Conservation (phyloP, 2,329 filamentous ascomycete species). For the Pestalotiopsis sp. region DNA sequence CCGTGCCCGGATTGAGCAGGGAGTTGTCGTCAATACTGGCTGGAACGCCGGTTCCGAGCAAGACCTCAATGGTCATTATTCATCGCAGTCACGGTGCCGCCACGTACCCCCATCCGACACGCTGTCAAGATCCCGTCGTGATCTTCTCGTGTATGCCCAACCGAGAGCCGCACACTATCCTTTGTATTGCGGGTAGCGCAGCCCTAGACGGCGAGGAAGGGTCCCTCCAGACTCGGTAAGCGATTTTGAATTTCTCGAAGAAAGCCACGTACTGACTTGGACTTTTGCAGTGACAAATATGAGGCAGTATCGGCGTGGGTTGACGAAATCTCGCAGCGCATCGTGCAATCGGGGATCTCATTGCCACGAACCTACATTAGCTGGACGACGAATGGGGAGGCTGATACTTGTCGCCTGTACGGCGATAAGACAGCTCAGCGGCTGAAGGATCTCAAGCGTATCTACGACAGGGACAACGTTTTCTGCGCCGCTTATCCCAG, state of each 20-base stretch:
- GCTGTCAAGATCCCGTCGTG: neutral
- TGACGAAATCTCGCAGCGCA: neutral
- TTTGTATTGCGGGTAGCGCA: neutral
- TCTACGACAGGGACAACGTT: neutral
- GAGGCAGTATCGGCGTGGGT: neutral
- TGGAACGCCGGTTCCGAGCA: neutral
- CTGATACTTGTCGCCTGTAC: neutral
- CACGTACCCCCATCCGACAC: neutral
- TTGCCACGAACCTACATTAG: neutral
- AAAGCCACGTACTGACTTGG: neutral
- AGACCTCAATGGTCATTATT: neutral
- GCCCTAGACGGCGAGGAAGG: neutral
- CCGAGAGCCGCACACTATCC: neutral
- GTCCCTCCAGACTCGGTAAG: neutral
- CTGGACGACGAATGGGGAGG: slow-evolving; percentile 1
- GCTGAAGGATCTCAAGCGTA: neutral
- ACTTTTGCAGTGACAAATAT: neutral
- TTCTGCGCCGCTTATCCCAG: neutral
- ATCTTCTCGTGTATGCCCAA: neutral
- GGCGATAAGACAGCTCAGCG: neutral
- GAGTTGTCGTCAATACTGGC: neutral
- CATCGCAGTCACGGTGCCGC: neutral
- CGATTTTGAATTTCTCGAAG: neutral
- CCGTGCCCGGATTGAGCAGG: neutral
- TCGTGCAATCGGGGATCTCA: neutral